Evolutionary conservation across 768 basidiomycete species (phyloP), one percentile per base, ranked within the genome.

Genomic region (Agaricus sinodeliciosus): DNA sequence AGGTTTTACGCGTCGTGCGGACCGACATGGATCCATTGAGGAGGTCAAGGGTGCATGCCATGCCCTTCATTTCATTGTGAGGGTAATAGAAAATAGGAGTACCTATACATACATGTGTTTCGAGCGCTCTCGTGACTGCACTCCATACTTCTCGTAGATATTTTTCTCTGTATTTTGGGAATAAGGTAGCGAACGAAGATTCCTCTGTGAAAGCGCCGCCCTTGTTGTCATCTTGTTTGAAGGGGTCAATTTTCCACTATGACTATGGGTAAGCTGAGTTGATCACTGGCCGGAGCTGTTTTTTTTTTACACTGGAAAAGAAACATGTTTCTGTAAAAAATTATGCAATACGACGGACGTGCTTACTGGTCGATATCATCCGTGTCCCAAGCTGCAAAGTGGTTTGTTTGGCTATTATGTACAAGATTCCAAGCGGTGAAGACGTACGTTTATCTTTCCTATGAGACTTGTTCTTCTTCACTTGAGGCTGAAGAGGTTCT

Each of bases 21-120:
- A 98, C 96, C 36, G 93, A 87, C 96, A 99, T 98, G 26, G 90
- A 91, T 57, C 96, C 96, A 58, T 98, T 90, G 26, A 99, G 83
- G 56, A 99, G 73, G 70, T 99, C 94, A 16, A 99, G 82, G 26
- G 89, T 91, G 64, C 94, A 97, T 18, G 85, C 79, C 43, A 98
- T 72, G 9, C 91, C 93, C 91, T 96, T 59, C 27, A 51, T 16
- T 16, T 6, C 9, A 16, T 18, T 12, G 22, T 22, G 3, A 22
- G 47, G 13, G 16, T 22, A 18, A 39, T 31, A 34, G 12, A 50
- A 19, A 58, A 36, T 27, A 13, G 15, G 18, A n/a, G 13, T 9
- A n/a, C 34, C 11, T 35, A 18, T 40, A 55, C 75, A 43, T 61
- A 92, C 93, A 68, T 93, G 84, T 13, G 81, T 58, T 40, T 97